Evolutionary conservation across 2,329 filamentous ascomycete genomes (phyloP).

Genomic region (Ophiostoma himal-ulmi): DNA sequence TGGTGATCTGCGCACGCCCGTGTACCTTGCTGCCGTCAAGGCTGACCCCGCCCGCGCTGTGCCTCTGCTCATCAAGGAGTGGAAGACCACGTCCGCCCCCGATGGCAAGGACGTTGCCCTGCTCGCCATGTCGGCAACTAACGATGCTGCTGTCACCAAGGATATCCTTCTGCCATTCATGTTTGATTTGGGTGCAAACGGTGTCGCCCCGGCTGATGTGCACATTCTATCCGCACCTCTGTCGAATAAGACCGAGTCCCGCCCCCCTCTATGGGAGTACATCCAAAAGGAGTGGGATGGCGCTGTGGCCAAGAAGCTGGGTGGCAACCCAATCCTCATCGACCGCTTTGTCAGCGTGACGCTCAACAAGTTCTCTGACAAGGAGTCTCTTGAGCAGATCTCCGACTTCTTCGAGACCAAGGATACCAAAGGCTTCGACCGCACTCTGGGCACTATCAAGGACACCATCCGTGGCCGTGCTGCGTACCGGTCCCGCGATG

Average conservation of each 20-base stretch:
- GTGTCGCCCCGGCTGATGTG: slow-evolving; percentile 81
- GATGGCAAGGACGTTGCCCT: slow-evolving; percentile 88
- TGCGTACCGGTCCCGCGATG: slow-evolving; percentile 74
- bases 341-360: slow-evolving; percentile 81
- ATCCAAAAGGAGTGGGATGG: slow-evolving; percentile 77
- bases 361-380: slow-evolving; percentile 71
- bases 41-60: slow-evolving; percentile 62
- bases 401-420: slow-evolving; percentile 77
- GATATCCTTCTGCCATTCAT: slow-evolving; percentile 68
- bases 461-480: slow-evolving; percentile 82
- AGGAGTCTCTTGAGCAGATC: slow-evolving; percentile 67
- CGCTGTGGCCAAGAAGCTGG: slow-evolving; percentile 62
- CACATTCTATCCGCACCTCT: slow-evolving; percentile 73
- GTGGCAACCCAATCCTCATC: slow-evolving; percentile 73
- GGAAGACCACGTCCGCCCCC: slow-evolving; percentile 71
- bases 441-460: slow-evolving; percentile 75
- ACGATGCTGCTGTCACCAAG: slow-evolving; percentile 61
- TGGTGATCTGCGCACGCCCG: slow-evolving; percentile 70
- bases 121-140: slow-evolving; percentile 66
- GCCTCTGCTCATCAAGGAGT: slow-evolving; percentile 76
- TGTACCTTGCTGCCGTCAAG: slow-evolving; percentile 74
- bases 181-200: slow-evolving; percentile 54
- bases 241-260: slow-evolving; percentile 64
- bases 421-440: slow-evolving; percentile 79
- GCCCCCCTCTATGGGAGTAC: slow-evolving; percentile 76